A percentile compares a stretch with the other conserved stretches of the same genome.
Conservation (phyloP, 495 filamentous ascomycete species). For the Hypoxylon crocopeplum region DNA sequence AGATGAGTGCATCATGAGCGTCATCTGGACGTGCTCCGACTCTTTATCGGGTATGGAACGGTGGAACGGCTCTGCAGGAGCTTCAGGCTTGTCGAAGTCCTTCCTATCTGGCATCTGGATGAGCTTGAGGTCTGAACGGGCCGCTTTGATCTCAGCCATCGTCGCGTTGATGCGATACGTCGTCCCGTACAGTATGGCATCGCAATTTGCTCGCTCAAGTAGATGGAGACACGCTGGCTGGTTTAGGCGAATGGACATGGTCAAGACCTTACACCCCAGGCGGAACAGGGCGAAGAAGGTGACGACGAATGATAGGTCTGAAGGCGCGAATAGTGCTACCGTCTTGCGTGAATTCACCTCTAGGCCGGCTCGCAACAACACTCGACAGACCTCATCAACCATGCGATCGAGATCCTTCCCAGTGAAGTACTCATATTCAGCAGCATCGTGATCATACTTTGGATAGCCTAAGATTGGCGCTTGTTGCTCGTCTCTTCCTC, state of each 20-base stretch:
- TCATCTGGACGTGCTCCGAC: constrained; percentile 44
- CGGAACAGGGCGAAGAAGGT: constrained; percentile 65
- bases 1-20: constrained; percentile 63
- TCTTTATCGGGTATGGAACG: constrained; percentile 43
- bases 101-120: constrained; percentile 42
- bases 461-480: constrained; percentile 61
- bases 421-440: constrained; percentile 59
- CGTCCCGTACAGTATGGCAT: constrained; percentile 47
- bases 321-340: constrained; percentile 62
- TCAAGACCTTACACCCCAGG: constrained; percentile 63
- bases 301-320: constrained; percentile 63
- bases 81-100: constrained; percentile 43
- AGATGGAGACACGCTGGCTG: constrained; percentile 59
- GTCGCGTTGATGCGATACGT: constrained; percentile 50
- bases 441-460: constrained; percentile 36
- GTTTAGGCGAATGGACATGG: constrained; percentile 64
- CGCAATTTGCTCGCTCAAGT: constrained; percentile 51
- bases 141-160: constrained; percentile 50
- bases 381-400: constrained; percentile 54
- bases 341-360: constrained; percentile 43
- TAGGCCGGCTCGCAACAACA: constrained; percentile 42
- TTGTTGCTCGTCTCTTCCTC: constrained; percentile 58
- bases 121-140: constrained; percentile 43
- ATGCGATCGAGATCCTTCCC: constrained; percentile 60
- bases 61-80: constrained; percentile 37